Evolutionary conservation across 2,329 filamentous ascomycete species (phyloP).

Genomic region (Emergomyces africanus): DNA sequence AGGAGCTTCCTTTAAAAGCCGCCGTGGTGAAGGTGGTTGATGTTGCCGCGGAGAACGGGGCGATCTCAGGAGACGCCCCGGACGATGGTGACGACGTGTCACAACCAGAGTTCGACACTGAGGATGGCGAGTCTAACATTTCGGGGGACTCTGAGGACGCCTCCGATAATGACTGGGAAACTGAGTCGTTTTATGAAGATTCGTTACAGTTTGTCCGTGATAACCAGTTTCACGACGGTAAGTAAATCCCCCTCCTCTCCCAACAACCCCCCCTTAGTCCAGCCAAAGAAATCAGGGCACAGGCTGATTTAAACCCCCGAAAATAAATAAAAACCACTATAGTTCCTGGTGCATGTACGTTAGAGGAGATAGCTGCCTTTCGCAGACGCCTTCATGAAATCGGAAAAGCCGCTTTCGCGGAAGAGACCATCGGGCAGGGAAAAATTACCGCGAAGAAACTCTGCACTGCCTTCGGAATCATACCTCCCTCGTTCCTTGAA

Average conservation of each 20-base stretch:
- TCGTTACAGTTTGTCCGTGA: constrained; percentile 46
- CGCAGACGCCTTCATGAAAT: constrained; percentile 59
- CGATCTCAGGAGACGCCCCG: constrained; percentile 13
- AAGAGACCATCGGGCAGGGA: constrained; percentile 55
- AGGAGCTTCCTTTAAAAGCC: constrained; percentile 22
- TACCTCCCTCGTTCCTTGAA: constrained; percentile 60
- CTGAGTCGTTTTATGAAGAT: constrained; percentile 47
- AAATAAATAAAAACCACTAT: constrained; percentile 2
- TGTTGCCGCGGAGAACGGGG: constrained; percentile 15
- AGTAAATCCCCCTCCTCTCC: neutral
- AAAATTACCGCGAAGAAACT: constrained; percentile 68
- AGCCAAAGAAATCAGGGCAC: neutral
- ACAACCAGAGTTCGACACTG: constrained; percentile 22
- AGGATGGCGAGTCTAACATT: constrained; percentile 4
- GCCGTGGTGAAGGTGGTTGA: constrained; percentile 25
- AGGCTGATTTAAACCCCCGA: neutral
- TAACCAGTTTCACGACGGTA: constrained; percentile 34
- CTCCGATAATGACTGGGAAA: constrained; percentile 12
- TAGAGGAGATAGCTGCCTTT: constrained; percentile 55
- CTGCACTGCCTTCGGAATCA: constrained; percentile 72
- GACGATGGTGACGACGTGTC: constrained; percentile 21
- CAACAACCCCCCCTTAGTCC: neutral
- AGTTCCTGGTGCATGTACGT: constrained; percentile 46
- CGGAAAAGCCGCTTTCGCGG: constrained; percentile 66
- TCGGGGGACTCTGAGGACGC: neutral